These are phyloP conservation scores for Aspergillus ochraceoroseus DNA, from an alignment of 2,329 filamentous ascomycete species.

Conservation along the genomic window DNA sequence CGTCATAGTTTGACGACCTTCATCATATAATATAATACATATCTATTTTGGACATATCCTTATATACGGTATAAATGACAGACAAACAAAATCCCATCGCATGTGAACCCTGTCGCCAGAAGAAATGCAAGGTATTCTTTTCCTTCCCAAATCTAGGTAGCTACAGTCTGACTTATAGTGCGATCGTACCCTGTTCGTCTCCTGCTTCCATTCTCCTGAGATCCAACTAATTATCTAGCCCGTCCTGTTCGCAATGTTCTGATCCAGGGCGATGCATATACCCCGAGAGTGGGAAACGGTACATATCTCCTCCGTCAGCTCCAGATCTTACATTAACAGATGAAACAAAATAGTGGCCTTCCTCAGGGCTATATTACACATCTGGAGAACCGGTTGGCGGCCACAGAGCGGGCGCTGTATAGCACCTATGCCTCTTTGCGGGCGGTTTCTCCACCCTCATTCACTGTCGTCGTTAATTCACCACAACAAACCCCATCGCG, in stretches of 20 bases:
- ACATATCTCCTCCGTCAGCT: not conserved
- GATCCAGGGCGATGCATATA: conserved; percentile 17
- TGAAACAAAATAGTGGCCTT: conserved; percentile 15
- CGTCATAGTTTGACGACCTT: no score
- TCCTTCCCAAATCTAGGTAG: no score
- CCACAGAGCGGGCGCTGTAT: conserved; percentile 29
- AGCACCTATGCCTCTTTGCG: conserved; percentile 9
- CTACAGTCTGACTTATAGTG: conserved; percentile 9
- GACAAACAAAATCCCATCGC: conserved; percentile 19
- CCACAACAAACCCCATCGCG: conserved; percentile 4
- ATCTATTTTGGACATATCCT: not conserved
- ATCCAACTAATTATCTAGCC: conserved; percentile 13
- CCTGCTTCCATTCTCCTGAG: not conserved
- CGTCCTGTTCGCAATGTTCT: conserved; percentile 17
- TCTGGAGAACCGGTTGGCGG: conserved; percentile 37
- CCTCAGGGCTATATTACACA: conserved; percentile 39
- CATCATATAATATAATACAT: not conserved
- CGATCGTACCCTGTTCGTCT: conserved; percentile 18
- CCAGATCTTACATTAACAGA: no score
- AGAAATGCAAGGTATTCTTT: conserved; percentile 19
- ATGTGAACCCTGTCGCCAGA: conserved; percentile 20
- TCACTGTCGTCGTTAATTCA: conserved; percentile 1
- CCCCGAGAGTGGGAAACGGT: conserved; percentile 21
- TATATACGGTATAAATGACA: conserved; percentile 3
- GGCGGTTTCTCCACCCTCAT: conserved; percentile 2